A percentile compares a stretch with the other conserved stretches of the same genome.
Conservation (phyloP, 2,329 filamentous ascomycete species). For the Aspergillus sp. region DNA sequence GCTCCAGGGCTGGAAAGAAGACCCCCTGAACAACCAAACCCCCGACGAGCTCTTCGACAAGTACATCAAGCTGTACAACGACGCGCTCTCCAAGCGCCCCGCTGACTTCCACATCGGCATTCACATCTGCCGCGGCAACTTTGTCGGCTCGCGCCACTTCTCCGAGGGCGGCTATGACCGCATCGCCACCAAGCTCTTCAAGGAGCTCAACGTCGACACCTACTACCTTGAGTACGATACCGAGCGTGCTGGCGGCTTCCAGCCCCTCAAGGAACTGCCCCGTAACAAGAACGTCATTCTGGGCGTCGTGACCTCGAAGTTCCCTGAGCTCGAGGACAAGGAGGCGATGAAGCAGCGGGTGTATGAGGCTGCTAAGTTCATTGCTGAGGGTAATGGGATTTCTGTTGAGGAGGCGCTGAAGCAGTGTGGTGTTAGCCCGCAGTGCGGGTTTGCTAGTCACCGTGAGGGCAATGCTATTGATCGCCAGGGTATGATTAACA, state of each 20-base stretch:
- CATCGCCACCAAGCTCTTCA: slow-evolving; percentile 61
- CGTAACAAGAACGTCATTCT: slow-evolving; percentile 58
- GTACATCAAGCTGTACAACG: slow-evolving; percentile 72
- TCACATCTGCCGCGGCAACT: slow-evolving; percentile 64
- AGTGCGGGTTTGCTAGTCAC: slow-evolving; percentile 70
- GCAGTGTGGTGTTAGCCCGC: slow-evolving; percentile 61
- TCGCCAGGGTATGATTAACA: slow-evolving; percentile 65
- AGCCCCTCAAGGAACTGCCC: slow-evolving; percentile 56
- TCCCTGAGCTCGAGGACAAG: slow-evolving; percentile 56
- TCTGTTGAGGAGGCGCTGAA: slow-evolving; percentile 61
- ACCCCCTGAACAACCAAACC: slow-evolving; percentile 60
- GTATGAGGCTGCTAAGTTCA: slow-evolving; percentile 57
- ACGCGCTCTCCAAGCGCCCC: slow-evolving; percentile 57
- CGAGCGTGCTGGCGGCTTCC: slow-evolving; percentile 57
- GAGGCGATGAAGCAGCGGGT: slow-evolving; percentile 57
- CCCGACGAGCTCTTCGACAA: slow-evolving; percentile 66
- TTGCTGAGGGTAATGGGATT: slow-evolving; percentile 61
- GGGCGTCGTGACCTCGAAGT: slow-evolving; percentile 58
- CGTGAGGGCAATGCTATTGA: slow-evolving; percentile 64
- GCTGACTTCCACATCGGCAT: slow-evolving; percentile 69
- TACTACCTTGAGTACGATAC: slow-evolving; percentile 68
- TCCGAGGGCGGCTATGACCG: slow-evolving; percentile 61
- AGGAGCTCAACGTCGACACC: slow-evolving; percentile 56
- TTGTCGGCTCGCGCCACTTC: slow-evolving; percentile 60
- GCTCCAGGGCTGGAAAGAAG: slow-evolving; percentile 61